Evolutionary conservation across 2,329 filamentous ascomycete genomes (phyloP).

Genomic region (Pezicula neosporulosa): DNA sequence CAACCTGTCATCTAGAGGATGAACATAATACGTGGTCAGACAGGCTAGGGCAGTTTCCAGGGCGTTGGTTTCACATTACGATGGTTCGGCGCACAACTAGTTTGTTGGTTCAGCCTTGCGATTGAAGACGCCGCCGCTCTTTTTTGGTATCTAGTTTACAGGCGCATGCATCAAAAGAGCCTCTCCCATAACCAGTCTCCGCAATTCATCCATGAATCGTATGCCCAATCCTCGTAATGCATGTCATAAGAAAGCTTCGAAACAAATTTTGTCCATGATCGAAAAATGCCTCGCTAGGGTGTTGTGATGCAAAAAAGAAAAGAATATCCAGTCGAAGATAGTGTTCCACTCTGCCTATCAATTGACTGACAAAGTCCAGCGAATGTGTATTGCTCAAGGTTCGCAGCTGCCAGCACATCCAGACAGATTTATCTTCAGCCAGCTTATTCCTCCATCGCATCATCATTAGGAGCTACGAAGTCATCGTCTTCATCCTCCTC

Average conservation of each 20-base stretch:
- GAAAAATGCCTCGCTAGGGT: constrained; percentile 5
- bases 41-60: no score
- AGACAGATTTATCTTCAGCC: constrained; percentile 3
- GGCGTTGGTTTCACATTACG: no score
- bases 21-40: no score
- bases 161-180: constrained; percentile 2
- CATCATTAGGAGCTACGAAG: constrained; percentile 60
- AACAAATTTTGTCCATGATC: constrained; percentile 14
- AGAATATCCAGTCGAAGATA: constrained; percentile 11
- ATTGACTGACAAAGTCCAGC: constrained; percentile 7
- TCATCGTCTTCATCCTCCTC: constrained; percentile 74
- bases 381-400: constrained; percentile 8
- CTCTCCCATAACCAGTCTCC: constrained; percentile 4
- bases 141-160: constrained; percentile 17
- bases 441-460: constrained; percentile 58
- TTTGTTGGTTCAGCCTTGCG: not conserved
- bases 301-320: constrained; percentile 6
- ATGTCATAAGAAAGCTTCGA: constrained; percentile 6
- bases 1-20: no score
- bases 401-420: constrained; percentile 4
- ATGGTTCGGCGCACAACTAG: not conserved
- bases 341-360: constrained; percentile 1
- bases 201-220: constrained; percentile 18
- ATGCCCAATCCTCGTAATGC: constrained; percentile 18
- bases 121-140: not conserved